phyloP scores from a whole-genome alignment of 1,139 yeast genomes.

The Barnettozyma hawaiiensis region DNA sequence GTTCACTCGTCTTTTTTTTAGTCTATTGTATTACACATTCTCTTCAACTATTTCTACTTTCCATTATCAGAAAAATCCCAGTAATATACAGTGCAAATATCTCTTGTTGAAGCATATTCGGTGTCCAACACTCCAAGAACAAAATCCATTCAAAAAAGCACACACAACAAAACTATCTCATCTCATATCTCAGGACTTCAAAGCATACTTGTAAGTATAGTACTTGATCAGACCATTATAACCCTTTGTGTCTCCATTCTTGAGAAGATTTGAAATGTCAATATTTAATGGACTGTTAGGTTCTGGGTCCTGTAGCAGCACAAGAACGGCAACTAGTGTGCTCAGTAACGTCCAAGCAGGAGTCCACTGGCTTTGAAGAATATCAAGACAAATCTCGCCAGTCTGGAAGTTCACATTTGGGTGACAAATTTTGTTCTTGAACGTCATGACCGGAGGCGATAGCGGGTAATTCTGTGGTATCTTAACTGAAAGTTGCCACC shows the following conservation, averaged over 20 bases:
- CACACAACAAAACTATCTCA: background rate
- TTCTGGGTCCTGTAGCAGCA: slow-evolving; percentile 70
- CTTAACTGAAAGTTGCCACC: slow-evolving; percentile 50
- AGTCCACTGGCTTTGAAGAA: slow-evolving; percentile 67
- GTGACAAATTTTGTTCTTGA: slow-evolving; percentile 56
- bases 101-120: background rate
- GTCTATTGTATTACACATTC: background rate
- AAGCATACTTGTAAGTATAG: slow-evolving; percentile 44
- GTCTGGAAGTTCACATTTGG: slow-evolving; percentile 66
- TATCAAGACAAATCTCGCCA: slow-evolving; percentile 85
- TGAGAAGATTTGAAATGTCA: slow-evolving; percentile 74
- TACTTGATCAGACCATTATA: slow-evolving; percentile 61
- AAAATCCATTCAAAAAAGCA: background rate
- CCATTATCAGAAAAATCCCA: background rate
- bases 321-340: slow-evolving; percentile 64
- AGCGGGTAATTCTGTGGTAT: slow-evolving; percentile 60
- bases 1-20: background rate
- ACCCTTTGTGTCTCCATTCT: slow-evolving; percentile 50
- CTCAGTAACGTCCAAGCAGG: slow-evolving; percentile 83
- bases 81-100: background rate
- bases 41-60: background rate
- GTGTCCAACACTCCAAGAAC: background rate
- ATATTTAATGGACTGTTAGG: slow-evolving; percentile 83
- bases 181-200: slow-evolving; percentile 2
- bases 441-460: slow-evolving; percentile 60